Conservation (phyloP, 768 basidiomycete species). For the Collybiopsis confluens region DNA sequence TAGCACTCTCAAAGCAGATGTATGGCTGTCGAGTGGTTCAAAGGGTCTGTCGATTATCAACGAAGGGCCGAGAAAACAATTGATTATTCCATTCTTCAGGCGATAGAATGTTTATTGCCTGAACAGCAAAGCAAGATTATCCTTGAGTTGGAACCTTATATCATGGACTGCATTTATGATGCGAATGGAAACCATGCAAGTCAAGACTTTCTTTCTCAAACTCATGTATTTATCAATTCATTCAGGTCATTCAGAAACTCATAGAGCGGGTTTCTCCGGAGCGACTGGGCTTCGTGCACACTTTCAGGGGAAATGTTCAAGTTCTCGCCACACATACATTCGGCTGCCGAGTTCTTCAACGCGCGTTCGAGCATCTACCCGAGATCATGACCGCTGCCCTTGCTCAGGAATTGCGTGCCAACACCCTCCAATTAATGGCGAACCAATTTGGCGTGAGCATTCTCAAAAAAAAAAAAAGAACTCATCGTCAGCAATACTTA, state of each 20-base stretch:
- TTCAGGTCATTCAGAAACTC: conserved; percentile 82
- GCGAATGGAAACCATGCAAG: conserved; percentile 92
- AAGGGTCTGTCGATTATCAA: conserved; percentile 48
- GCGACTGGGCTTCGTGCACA: conserved; percentile 67
- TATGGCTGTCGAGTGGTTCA: conserved; percentile 97
- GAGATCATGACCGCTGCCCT: conserved; percentile 63
- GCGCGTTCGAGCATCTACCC: conserved; percentile 84
- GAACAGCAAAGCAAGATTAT: conserved; percentile 78
- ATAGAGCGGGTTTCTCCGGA: conserved; percentile 78
- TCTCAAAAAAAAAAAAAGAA: too few species aligned
- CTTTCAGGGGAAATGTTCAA: conserved; percentile 74
- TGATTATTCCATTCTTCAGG: conserved; percentile 42
- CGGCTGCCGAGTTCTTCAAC: conserved; percentile 92
- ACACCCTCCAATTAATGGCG: conserved; percentile 70
- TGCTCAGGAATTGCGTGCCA: conserved; percentile 78
- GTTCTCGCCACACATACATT: conserved; percentile 86
- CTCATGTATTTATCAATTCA: conserved; percentile 6
- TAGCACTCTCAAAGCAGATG: conserved; percentile 80
- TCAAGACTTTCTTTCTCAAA: conserved; percentile 9
- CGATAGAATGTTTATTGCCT: conserved; percentile 74
- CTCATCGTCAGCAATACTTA: conserved; percentile 10
- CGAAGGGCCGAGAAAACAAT: background rate
- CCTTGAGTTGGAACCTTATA: conserved; percentile 71
- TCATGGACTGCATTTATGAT: conserved; percentile 84
- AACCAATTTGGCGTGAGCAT: conserved; percentile 82